Percentiles rank a stretch among this genome's conserved stretches.
These are phyloP conservation scores for Xanthoceras sorbifolium DNA, from an alignment of 345 rosid species.

Conservation along the genomic window DNA sequence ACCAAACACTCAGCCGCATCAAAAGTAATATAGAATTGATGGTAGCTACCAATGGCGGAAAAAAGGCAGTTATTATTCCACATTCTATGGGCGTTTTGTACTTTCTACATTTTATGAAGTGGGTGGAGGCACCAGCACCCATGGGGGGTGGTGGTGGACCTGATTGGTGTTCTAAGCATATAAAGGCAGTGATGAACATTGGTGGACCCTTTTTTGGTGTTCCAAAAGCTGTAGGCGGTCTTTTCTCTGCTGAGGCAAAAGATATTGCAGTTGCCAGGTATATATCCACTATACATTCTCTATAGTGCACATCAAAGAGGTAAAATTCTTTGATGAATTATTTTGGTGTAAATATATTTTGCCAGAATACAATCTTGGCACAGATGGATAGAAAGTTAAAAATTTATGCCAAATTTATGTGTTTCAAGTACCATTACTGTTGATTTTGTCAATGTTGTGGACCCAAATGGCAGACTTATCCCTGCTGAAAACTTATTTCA, in stretches of 20 bases:
- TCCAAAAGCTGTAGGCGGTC: constrained; percentile 85
- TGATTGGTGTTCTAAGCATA: constrained; percentile 92
- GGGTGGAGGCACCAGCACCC: constrained; percentile 99
- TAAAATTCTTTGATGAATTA: constrained; percentile 2
- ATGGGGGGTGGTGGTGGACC: constrained; percentile 98
- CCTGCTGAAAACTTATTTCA: neutral
- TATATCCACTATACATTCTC: neutral
- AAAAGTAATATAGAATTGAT: constrained; percentile 81
- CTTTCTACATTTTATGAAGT: constrained; percentile 95
- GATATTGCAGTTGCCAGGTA: constrained; percentile 97
- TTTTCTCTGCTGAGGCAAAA: constrained; percentile 93
- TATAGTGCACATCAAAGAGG: neutral
- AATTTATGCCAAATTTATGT: constrained; percentile 5
- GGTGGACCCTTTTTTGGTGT: constrained; percentile 97
- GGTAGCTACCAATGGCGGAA: constrained; percentile 83
- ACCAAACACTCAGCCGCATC: constrained; percentile 78
- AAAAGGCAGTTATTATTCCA: constrained; percentile 85
- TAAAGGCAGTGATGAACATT: constrained; percentile 88
- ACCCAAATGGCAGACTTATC: neutral
- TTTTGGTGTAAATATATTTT: neutral
- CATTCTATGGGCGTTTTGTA: constrained; percentile 98
- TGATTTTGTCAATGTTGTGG: neutral
- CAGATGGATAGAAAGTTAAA: neutral
- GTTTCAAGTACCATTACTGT: neutral
- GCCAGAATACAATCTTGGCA: neutral